Percentiles rank a stretch among this genome's conserved stretches.
phyloP scores from a whole-genome alignment of 257 asterid species.

The Knoxia roxburghii region DNA sequence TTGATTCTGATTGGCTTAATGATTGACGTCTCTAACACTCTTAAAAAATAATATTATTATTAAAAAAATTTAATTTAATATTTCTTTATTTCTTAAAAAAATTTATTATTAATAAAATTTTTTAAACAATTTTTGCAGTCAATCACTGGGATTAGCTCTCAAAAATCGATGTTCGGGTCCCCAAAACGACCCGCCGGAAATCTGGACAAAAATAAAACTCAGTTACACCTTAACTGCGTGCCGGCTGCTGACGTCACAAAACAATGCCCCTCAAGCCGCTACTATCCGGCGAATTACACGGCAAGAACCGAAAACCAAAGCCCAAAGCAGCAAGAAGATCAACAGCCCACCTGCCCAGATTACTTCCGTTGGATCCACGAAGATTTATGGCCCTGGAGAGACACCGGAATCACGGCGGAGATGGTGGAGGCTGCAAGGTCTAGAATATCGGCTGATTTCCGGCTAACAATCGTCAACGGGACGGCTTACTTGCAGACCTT shows the following conservation, averaged over 20 bases:
- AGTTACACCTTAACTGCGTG: slow-evolving; percentile 28
- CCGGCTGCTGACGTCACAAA: slow-evolving; percentile 12
- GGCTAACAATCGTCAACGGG: slow-evolving; percentile 29
- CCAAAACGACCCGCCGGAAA: slow-evolving; percentile 1
- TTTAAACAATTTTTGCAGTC: slow-evolving; percentile 24
- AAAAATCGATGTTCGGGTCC: slow-evolving; percentile 18
- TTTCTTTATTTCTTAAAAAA: too few species aligned
- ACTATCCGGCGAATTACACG: slow-evolving; percentile 23
- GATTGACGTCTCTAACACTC: too few species aligned
- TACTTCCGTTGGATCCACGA: slow-evolving; percentile 36
- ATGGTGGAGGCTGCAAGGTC: slow-evolving; percentile 24
- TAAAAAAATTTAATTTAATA: too few species aligned
- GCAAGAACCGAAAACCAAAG: background rate
- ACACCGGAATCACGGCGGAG: slow-evolving; percentile 31
- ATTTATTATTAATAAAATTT: too few species aligned
- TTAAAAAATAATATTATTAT: too few species aligned
- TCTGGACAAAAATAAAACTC: background rate
- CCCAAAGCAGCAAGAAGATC: too few species aligned
- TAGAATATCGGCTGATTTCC: slow-evolving; percentile 23
- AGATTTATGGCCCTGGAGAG: slow-evolving; percentile 37
- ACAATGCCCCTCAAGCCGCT: slow-evolving; percentile 26
- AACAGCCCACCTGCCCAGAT: slow-evolving; percentile 26
- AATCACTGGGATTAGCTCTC: slow-evolving; percentile 23
- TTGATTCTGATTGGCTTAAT: too few species aligned
- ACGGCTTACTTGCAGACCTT: slow-evolving; percentile 25